phyloP scores from a whole-genome alignment of 2,329 filamentous ascomycete species.

The Claviceps purpurea region DNA sequence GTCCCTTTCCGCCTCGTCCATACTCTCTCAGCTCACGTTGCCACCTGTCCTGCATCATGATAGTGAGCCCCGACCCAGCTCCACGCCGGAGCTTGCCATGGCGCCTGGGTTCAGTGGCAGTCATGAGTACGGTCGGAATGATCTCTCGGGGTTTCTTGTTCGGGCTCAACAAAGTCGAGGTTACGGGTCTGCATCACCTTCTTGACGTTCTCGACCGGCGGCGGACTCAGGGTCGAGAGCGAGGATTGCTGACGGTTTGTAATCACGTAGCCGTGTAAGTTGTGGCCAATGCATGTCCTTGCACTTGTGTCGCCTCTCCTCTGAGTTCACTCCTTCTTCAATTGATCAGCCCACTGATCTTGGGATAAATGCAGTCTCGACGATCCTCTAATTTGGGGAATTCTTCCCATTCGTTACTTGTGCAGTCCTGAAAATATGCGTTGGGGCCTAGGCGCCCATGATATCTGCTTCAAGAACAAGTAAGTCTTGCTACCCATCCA shows the following conservation, averaged over 20 bases:
- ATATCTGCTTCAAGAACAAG: slow-evolving; percentile 88
- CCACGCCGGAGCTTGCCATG: slow-evolving; percentile 48
- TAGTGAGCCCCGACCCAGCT: slow-evolving; percentile 13
- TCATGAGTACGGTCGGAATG: slow-evolving; percentile 60
- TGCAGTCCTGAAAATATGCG: slow-evolving; percentile 63
- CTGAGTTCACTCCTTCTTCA: not conserved
- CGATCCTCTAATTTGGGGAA: slow-evolving; percentile 88
- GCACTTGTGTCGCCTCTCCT: not conserved
- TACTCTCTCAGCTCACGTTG: not conserved
- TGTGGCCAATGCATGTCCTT: not conserved
- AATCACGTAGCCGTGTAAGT: slow-evolving; percentile 28
- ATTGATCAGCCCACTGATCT: not conserved
- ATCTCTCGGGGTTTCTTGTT: slow-evolving; percentile 65
- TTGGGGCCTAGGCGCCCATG: slow-evolving; percentile 85
- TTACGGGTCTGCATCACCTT: slow-evolving; percentile 64
- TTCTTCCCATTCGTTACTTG: slow-evolving; percentile 61
- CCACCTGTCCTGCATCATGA: slow-evolving; percentile 5
- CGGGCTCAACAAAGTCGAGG: slow-evolving; percentile 60
- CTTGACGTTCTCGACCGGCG: slow-evolving; percentile 63
- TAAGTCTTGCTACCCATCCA: slow-evolving; percentile 24
- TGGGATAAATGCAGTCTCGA: slow-evolving; percentile 50
- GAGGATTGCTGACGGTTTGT: slow-evolving; percentile 65
- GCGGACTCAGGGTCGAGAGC: slow-evolving; percentile 47
- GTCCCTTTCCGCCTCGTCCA: not conserved
- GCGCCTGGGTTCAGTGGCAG: slow-evolving; percentile 58